Base-by-base conservation (phyloP, 495 filamentous ascomycete genomes). In the Jackrogersella multiformis region DNA sequence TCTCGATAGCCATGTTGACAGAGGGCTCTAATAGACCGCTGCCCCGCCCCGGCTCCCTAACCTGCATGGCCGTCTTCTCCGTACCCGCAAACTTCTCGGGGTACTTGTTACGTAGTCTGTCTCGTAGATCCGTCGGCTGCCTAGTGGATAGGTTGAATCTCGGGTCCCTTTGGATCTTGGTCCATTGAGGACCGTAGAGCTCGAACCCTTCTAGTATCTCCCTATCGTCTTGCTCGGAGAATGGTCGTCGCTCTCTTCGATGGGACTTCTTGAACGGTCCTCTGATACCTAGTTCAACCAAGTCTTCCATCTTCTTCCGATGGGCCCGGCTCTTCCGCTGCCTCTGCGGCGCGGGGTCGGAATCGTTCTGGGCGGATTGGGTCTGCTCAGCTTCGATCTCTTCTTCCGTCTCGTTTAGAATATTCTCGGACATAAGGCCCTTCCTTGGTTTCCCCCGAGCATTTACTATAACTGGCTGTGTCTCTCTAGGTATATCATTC, bases 31-130 rank as follows among this genome's bases (percentile, higher is more conserved):
- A 62, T 5, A 76, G 24, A 41, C 58, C 64, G 54, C 65, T 75
- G 66, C 61, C 42, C 52, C 71, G 67, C 18, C 64, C 58, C 9
- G 69, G 60, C 28, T 78, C 68, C 53, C 75, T 77, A 49, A 77
- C 75, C 56, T 87, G 79, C 24, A 78, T 72, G 13, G 74, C 72
- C 15, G 82, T 83, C 71, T 91, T 95, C 46, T 88, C 85, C 23
- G 82, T 81, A 46, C 71, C 59, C 16, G 73, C 68, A 63, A 81
- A 84, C 41, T 80, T 77, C 35, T 90, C 86, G 5, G 92, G 91
- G 64, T 89, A 93, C 54, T 89, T 90, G 61, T 90, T 93, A 16
- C 93, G 84, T 54, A 96, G 89, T 5, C 92, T 84, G 75, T 97
- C 93, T 48, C 93, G 82, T 10, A 97, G 78, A 71, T 97, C 92